These are phyloP conservation scores for Parathielavia appendiculata DNA, from an alignment of 495 filamentous ascomycete genomes.

Conservation along the genomic window DNA sequence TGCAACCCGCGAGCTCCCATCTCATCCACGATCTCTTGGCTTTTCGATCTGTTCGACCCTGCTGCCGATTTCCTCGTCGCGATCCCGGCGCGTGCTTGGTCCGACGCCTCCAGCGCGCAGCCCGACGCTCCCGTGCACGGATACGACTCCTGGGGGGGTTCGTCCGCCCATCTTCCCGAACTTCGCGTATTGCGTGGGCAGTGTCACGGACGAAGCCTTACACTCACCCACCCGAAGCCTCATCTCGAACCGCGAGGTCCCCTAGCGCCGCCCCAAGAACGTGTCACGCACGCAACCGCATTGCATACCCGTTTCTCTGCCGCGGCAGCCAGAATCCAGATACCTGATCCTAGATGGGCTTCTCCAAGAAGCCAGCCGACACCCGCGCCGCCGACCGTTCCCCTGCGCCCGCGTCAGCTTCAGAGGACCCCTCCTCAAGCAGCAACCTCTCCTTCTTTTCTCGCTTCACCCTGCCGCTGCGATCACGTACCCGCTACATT, in stretches of 20 bases:
- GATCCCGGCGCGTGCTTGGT: conserved; percentile 4
- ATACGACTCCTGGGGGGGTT: neutral
- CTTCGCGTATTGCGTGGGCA: conserved; percentile 8
- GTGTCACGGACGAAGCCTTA: conserved; percentile 6
- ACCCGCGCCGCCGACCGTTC: conserved; percentile 29
- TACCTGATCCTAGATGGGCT: conserved; percentile 32
- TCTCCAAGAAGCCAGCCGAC: conserved; percentile 32
- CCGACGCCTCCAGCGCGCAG: conserved; percentile 11
- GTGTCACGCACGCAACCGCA: conserved; percentile 1
- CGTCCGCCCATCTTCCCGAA: neutral
- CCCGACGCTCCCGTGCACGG: neutral
- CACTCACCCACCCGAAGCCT: conserved; percentile 1
- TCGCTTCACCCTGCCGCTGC: conserved; percentile 52
- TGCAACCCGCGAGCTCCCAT: conserved; percentile 32
- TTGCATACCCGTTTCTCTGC: conserved; percentile 7
- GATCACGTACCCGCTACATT: conserved; percentile 61
- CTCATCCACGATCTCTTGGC: conserved; percentile 33
- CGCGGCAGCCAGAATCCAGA: conserved; percentile 12
- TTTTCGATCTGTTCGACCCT: conserved; percentile 10
- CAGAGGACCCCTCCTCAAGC: conserved; percentile 33
- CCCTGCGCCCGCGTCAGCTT: conserved; percentile 23
- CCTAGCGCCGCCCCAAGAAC: conserved; percentile 11
- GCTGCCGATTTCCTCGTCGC: conserved; percentile 1
- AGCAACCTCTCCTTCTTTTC: conserved; percentile 39
- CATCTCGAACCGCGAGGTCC: neutral